Conservation (phyloP, 768 basidiomycete species). For the Collybia nuda region DNA sequence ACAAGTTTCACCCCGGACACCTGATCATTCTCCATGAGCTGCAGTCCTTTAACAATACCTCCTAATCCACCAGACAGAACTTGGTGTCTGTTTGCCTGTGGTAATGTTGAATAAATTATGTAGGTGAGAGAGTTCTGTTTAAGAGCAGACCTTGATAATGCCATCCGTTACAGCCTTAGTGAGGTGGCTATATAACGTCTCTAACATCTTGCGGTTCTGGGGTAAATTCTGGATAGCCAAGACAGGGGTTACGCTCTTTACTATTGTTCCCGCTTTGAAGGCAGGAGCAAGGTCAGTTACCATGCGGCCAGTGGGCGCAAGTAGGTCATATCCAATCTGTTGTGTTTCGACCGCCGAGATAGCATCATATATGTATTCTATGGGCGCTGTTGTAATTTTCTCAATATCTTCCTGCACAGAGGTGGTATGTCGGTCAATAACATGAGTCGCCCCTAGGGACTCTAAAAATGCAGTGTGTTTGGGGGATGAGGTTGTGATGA, state of each 20-base stretch:
- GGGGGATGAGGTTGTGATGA: constrained; percentile 35
- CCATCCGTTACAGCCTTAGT: too few relatives aligned
- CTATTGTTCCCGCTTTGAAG: neutral
- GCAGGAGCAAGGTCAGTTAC: neutral
- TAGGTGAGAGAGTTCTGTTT: neutral
- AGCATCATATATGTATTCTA: constrained; percentile 6
- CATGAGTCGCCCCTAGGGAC: constrained; percentile 38
- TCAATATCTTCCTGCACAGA: constrained; percentile 16
- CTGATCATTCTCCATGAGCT: constrained; percentile 34
- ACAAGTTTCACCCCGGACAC: constrained; percentile 47
- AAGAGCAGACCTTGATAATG: neutral
- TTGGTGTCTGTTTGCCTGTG: constrained; percentile 44
- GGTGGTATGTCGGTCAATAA: constrained; percentile 26
- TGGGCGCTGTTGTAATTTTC: neutral
- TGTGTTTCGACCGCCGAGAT: constrained; percentile 4
- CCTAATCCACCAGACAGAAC: constrained; percentile 42
- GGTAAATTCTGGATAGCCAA: neutral
- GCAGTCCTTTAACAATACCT: constrained; percentile 40
- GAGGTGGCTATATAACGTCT: neutral
- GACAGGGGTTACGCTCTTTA: neutral
- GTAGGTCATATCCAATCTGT: constrained; percentile 3
- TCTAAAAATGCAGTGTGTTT: constrained; percentile 26
- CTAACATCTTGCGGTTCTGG: neutral
- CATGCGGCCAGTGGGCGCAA: neutral
- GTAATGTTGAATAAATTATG: neutral